A percentile compares a stretch with the other conserved stretches of the same genome.
phyloP scores from a whole-genome alignment of 345 rosid species.

The Hibiscus mutabilis region DNA sequence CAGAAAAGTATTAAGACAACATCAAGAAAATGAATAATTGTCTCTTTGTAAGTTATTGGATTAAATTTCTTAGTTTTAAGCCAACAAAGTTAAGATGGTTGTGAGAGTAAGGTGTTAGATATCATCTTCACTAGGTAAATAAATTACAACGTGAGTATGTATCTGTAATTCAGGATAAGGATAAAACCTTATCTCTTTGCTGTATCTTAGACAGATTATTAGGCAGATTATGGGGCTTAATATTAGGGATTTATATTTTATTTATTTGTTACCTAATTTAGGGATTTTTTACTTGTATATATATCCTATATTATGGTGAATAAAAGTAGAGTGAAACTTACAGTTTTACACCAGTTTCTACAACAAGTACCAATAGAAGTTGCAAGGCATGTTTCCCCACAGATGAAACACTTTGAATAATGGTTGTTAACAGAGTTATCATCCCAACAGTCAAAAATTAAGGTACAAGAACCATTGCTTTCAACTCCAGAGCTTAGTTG shows the following conservation, averaged over 20 bases:
- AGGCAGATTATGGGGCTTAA: too few relatives aligned
- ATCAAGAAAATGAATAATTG: neutral
- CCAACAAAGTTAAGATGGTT: neutral
- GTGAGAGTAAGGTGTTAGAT: neutral
- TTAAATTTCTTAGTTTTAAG: neutral
- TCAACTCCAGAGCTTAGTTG: neutral
- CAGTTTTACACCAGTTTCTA: too few relatives aligned
- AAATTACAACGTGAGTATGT: too few relatives aligned
- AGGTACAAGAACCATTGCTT: neutral
- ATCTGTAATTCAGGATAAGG: too few relatives aligned
- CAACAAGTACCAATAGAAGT: neutral
- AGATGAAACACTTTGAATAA: conserved; percentile 2
- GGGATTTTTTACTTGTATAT: too few relatives aligned
- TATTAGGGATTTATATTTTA: too few relatives aligned
- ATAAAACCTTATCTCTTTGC: too few relatives aligned
- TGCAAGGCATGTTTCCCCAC: neutral
- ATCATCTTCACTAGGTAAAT: neutral
- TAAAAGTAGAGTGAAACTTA: too few relatives aligned
- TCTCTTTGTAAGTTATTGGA: neutral
- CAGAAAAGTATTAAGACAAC: conserved; percentile 13
- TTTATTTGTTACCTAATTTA: too few relatives aligned
- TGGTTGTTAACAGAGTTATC: neutral
- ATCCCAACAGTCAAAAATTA: neutral
- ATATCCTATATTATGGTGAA: too few relatives aligned
- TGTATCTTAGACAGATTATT: too few relatives aligned